These are phyloP conservation scores for Cladosporium halotolerans DNA, from an alignment of 2,329 filamentous ascomycete species.

Conservation along the genomic window DNA sequence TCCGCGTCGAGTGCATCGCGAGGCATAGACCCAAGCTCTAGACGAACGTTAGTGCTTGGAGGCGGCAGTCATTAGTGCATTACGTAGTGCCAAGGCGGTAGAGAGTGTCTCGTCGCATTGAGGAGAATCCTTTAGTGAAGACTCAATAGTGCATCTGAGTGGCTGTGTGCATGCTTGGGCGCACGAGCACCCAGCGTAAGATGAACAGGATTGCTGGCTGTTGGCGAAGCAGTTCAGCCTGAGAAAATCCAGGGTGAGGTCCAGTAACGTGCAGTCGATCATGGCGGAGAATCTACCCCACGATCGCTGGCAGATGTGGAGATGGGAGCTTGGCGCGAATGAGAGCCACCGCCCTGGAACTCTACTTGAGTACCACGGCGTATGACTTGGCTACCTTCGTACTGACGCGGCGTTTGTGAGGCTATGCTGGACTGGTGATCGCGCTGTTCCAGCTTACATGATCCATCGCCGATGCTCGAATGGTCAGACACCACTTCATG, in stretches of 20 bases:
- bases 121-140: not conserved
- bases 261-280: not conserved
- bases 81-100: not conserved
- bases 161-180: not conserved
- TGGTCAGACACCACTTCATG: no score
- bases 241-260: not conserved
- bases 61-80: not conserved
- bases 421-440: not conserved
- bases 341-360: not conserved
- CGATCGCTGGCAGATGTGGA: not conserved
- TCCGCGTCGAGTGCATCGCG: not conserved
- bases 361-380: not conserved
- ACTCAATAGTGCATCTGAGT: not conserved
- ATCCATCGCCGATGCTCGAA: not conserved
- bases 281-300: not conserved
- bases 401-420: slow-evolving; percentile 7
- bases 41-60: slow-evolving; percentile 1
- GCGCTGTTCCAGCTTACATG: not conserved
- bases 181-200: not conserved
- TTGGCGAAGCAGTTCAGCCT: not conserved
- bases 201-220: not conserved
- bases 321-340: slow-evolving; percentile 7
- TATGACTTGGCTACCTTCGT: slow-evolving; percentile 2
- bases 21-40: not conserved
- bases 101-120: not conserved